phyloP scores from a whole-genome alignment of 441 rosid genomes.

The Biscutella laevigata region DNA sequence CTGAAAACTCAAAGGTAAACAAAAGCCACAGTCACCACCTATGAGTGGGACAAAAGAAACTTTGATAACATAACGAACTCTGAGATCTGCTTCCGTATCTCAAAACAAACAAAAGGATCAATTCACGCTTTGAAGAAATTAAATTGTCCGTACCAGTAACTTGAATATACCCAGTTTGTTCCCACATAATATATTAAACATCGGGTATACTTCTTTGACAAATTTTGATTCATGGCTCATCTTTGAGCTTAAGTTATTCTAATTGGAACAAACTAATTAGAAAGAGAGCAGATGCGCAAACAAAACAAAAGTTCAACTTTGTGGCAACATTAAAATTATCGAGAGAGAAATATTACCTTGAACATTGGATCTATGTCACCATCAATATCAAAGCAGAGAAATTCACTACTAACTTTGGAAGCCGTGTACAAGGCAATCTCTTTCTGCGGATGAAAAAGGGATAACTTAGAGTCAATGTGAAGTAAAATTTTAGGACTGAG shows the following conservation, averaged over 20 bases:
- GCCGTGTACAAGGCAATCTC: conserved; percentile 96
- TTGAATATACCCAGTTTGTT: not conserved
- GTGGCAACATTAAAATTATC: not conserved
- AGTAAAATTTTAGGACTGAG: not conserved
- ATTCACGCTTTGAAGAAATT: not conserved
- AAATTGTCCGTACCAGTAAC: not conserved
- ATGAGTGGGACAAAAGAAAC: not conserved
- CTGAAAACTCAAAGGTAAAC: conserved; percentile 38
- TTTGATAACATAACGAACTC: not conserved
- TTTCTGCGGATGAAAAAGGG: conserved; percentile 53
- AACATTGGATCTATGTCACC: conserved; percentile 90
- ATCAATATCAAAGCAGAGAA: conserved; percentile 88
- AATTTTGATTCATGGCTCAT: not conserved
- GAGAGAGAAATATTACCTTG: conserved; percentile 51
- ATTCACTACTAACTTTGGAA: conserved; percentile 69
- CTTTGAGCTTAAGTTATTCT: not conserved
- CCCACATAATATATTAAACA: not conserved
- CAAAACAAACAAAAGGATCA: not conserved
- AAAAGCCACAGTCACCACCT: conserved; percentile 1
- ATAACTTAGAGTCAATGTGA: conserved; percentile 5
- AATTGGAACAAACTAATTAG: not conserved
- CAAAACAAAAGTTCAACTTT: not conserved
- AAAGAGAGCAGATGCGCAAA: not conserved
- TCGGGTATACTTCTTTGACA: not conserved
- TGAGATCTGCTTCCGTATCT: not conserved